Evolutionary conservation across 2,329 filamentous ascomycete genomes (phyloP).

Genomic region (Calcarisporium arbuscula): DNA sequence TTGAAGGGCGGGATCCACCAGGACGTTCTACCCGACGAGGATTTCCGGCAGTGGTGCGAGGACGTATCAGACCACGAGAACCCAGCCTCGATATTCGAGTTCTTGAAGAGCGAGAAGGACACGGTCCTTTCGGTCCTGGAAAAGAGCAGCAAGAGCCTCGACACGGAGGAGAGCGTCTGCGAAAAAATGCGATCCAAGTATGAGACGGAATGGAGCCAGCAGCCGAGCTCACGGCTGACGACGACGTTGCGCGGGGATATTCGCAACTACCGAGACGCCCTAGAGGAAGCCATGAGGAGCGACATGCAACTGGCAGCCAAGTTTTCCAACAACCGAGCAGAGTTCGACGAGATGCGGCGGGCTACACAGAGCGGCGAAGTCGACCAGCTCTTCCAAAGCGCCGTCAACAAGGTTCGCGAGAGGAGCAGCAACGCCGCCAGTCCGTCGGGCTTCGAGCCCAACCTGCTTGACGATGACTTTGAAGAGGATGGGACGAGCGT

Average conservation of each 20-base stretch:
- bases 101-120: slow-evolving; percentile 70
- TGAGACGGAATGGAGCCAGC: slow-evolving; percentile 91
- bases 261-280: slow-evolving; percentile 76
- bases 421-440: slow-evolving; percentile 56
- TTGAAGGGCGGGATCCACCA: slow-evolving; percentile 90
- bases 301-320: slow-evolving; percentile 80
- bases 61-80: slow-evolving; percentile 83
- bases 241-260: slow-evolving; percentile 83
- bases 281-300: slow-evolving; percentile 83
- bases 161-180: slow-evolving; percentile 96
- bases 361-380: slow-evolving; percentile 83
- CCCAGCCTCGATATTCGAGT: slow-evolving; percentile 72
- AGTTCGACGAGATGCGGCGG: slow-evolving; percentile 92
- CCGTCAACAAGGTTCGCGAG: slow-evolving; percentile 70
- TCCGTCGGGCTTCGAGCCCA: slow-evolving; percentile 60
- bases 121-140: slow-evolving; percentile 68
- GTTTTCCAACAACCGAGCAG: slow-evolving; percentile 74
- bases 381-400: slow-evolving; percentile 82
- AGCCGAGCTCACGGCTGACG: slow-evolving; percentile 85
- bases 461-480: slow-evolving; percentile 87
- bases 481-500: slow-evolving; percentile 75
- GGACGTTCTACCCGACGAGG: slow-evolving; percentile 79
- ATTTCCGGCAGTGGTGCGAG: slow-evolving; percentile 90
- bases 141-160: slow-evolving; percentile 76
- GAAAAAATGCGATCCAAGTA: slow-evolving; percentile 99